Evolutionary conservation across 73 alveolate genomes (phyloP).

Genomic region (Effrenium voratum): DNA sequence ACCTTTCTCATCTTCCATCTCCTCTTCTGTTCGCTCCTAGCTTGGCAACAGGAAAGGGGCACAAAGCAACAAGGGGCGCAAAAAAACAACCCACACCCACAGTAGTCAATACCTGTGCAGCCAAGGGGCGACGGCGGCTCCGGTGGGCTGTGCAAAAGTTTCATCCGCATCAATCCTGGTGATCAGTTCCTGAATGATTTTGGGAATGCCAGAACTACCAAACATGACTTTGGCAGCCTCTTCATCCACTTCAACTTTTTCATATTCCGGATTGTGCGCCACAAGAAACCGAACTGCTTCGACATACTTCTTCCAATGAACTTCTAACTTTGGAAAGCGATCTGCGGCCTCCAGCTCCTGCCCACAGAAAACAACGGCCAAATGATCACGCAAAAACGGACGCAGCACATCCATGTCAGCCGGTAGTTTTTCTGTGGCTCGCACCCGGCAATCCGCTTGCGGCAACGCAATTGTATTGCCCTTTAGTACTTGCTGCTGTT

Average conservation of each 20-base stretch:
- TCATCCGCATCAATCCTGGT: background rate
- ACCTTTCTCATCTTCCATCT: background rate
- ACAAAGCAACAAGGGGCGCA: too few relatives aligned
- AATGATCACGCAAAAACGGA: background rate
- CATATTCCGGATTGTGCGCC: constrained; percentile 62
- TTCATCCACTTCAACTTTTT: background rate
- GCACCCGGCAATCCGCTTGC: constrained; percentile 43
- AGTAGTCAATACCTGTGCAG: background rate
- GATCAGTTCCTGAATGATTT: constrained; percentile 22
- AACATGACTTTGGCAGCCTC: constrained; percentile 30
- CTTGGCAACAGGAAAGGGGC: too few relatives aligned
- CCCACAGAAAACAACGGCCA: constrained; percentile 46
- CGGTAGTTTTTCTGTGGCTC: background rate
- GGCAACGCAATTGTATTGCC: constrained; percentile 34
- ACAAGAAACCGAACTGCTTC: constrained; percentile 13
- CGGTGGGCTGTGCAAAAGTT: constrained; percentile 3
- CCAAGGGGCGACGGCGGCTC: background rate
- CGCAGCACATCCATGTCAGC: background rate
- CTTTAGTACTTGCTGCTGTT: constrained; percentile 32
- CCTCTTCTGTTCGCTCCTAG: background rate
- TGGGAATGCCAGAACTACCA: background rate
- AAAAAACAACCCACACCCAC: background rate
- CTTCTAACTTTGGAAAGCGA: constrained; percentile 53
- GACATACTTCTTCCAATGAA: background rate
- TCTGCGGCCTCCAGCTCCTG: background rate